A percentile compares a stretch with the other conserved stretches of the same genome.
Evolutionary conservation across 1,139 yeast genomes (phyloP).

Genomic region (Debaryomyces sp.): DNA sequence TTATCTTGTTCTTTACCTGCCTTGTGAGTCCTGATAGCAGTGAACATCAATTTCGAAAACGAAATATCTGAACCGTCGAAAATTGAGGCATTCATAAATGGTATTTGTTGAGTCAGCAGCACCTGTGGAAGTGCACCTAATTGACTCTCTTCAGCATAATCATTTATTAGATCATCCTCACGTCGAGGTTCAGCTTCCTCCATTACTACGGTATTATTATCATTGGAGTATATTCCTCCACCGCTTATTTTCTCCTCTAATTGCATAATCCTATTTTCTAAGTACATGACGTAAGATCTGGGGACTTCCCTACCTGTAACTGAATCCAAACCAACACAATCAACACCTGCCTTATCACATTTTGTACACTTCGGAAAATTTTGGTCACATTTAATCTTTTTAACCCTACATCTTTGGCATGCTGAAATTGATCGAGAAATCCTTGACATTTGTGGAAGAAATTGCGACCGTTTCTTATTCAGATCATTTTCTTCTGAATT

Average conservation of each 20-base stretch:
- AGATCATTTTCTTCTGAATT: slow-evolving; percentile 5
- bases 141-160: background rate
- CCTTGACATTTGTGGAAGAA: slow-evolving; percentile 13
- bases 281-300: slow-evolving; percentile 71
- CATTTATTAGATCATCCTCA: background rate
- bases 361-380: slow-evolving; percentile 76
- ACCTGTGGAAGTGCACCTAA: background rate
- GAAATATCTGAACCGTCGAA: slow-evolving; percentile 36
- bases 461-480: slow-evolving; percentile 4
- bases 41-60: slow-evolving; percentile 73
- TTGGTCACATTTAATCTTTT: slow-evolving; percentile 84
- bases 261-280: slow-evolving; percentile 64
- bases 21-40: slow-evolving; percentile 68
- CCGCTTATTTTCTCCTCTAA: slow-evolving; percentile 54
- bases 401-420: slow-evolving; percentile 77
- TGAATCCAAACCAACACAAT: slow-evolving; percentile 84
- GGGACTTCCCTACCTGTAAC: slow-evolving; percentile 88
- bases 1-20: slow-evolving; percentile 15
- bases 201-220: background rate
- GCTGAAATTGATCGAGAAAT: slow-evolving; percentile 70
- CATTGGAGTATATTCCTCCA: slow-evolving; percentile 39
- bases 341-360: slow-evolving; percentile 67
- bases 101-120: background rate
- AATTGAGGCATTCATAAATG: background rate
- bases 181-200: background rate